Evolutionary conservation across 257 asterid genomes (phyloP).

Genomic region (Solanum medicagineum): DNA sequence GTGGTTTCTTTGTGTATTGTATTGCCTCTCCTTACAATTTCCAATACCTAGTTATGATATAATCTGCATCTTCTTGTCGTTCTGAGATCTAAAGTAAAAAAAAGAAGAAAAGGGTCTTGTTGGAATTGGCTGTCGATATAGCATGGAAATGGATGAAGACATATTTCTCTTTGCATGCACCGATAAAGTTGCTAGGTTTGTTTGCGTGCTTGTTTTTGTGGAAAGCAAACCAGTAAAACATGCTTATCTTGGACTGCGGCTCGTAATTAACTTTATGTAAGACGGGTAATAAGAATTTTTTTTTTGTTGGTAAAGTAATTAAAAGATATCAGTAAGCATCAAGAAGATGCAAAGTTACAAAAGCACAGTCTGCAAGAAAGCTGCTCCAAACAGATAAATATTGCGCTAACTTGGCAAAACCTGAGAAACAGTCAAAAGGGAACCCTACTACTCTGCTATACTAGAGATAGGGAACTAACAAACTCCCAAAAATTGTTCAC

Average conservation of each 20-base stretch:
- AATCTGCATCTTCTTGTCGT: background rate
- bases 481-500: too few relatives aligned
- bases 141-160: background rate
- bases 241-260: background rate
- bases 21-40: background rate
- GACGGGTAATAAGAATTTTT: background rate
- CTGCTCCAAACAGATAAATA: too few relatives aligned
- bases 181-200: background rate
- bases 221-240: background rate
- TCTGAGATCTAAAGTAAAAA: background rate
- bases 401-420: too few relatives aligned
- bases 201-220: background rate
- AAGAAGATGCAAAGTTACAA: too few relatives aligned
- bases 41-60: background rate
- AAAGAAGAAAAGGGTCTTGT: background rate
- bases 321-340: too few relatives aligned
- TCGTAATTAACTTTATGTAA: background rate
- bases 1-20: background rate
- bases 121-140: background rate
- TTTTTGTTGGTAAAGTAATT: too few relatives aligned
- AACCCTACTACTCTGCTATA: too few relatives aligned
- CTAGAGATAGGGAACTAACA: too few relatives aligned
- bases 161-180: background rate
- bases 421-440: too few relatives aligned
- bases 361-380: too few relatives aligned